phyloP scores from a whole-genome alignment of 1,284 basidiomycete genomes.

The Leccinum huronense region DNA sequence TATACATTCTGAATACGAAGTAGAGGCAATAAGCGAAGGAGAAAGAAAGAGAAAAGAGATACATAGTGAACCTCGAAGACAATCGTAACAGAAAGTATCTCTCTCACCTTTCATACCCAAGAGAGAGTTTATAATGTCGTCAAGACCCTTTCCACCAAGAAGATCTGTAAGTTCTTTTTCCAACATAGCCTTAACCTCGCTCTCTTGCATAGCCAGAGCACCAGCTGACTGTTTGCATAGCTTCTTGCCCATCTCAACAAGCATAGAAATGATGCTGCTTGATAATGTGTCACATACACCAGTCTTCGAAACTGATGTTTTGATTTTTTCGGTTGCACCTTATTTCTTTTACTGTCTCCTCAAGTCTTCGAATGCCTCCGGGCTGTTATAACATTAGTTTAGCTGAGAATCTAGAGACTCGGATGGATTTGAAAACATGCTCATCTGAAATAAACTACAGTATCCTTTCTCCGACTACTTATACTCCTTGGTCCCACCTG shows the following conservation, averaged over 20 bases:
- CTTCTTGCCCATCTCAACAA: background rate
- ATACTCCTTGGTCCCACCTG: background rate
- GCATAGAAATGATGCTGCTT: background rate
- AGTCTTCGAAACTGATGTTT: background rate
- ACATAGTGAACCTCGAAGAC: too few species aligned
- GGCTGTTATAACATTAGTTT: background rate
- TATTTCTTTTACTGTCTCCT: conserved; percentile 8
- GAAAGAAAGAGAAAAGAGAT: too few species aligned
- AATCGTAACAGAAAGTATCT: too few species aligned
- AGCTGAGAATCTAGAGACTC: background rate
- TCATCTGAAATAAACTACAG: background rate
- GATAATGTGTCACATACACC: conserved; percentile 7
- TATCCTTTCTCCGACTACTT: background rate
- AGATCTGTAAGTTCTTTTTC: background rate
- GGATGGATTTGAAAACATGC: background rate
- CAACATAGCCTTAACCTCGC: background rate
- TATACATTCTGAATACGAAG: too few species aligned
- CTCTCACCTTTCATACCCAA: background rate
- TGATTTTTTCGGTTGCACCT: conserved; percentile 4
- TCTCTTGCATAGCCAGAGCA: background rate
- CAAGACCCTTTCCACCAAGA: background rate
- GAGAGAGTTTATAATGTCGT: background rate
- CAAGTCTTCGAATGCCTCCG: background rate
- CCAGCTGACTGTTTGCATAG: conserved; percentile 1
- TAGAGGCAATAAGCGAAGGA: too few species aligned